A percentile compares a stretch with the other conserved stretches of the same genome.
Evolutionary conservation across 139 green algal genomes (phyloP).

Genomic region (Chlamydomonas sphaeroides): DNA sequence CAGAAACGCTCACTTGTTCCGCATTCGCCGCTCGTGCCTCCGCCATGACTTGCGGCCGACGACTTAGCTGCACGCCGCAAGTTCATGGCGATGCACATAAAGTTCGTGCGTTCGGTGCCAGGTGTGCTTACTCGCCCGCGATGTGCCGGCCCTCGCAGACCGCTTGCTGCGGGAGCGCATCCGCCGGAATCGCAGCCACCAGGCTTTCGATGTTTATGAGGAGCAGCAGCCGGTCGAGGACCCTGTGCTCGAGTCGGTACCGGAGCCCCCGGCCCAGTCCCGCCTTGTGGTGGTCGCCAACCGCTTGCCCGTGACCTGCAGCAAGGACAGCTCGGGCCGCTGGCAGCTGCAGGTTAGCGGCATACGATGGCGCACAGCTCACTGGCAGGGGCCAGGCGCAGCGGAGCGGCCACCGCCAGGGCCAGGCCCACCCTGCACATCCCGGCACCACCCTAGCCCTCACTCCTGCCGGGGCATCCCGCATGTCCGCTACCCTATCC

Average conservation of each 20-base stretch:
- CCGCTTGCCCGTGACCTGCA: conserved; percentile 91
- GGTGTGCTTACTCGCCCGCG: too few species aligned
- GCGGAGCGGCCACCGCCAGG: too few species aligned
- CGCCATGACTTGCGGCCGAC: too few species aligned
- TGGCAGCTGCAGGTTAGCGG: conserved; percentile 85
- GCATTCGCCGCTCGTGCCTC: too few species aligned
- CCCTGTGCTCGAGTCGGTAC: conserved; percentile 36
- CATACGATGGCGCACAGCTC: too few species aligned
- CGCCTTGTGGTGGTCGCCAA: conserved; percentile 97
- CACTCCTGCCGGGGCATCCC: too few species aligned
- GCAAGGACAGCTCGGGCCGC: conserved; percentile 68
- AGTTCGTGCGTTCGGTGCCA: too few species aligned
- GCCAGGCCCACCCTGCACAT: not conserved
- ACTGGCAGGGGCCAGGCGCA: too few species aligned
- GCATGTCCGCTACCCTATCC: too few species aligned
- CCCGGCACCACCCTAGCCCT: not conserved
- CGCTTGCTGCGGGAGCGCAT: conserved; percentile 85
- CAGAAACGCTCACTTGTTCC: too few species aligned
- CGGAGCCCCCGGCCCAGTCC: conserved; percentile 27
- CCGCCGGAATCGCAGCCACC: conserved; percentile 76
- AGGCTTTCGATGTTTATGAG: conserved; percentile 60
- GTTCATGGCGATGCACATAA: too few species aligned
- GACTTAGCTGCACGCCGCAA: too few species aligned
- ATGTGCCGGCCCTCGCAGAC: conserved; percentile 57
- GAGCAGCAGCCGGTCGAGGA: conserved; percentile 28